These are phyloP conservation scores for Dactylellina cionopaga DNA, from an alignment of 2,329 filamentous ascomycete species.

Conservation along the genomic window DNA sequence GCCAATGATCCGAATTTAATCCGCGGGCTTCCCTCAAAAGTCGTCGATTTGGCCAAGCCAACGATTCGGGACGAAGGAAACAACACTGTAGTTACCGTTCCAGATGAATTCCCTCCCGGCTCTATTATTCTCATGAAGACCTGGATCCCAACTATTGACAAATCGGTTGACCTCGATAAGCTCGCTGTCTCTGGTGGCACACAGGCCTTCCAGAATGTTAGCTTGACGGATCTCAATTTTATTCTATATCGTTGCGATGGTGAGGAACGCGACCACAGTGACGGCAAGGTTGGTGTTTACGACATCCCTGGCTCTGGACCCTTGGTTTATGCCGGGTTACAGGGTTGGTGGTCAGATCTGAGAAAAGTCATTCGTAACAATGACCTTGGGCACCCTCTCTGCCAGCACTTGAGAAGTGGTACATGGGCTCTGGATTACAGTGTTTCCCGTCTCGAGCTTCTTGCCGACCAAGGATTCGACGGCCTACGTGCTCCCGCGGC, in stretches of 20 bases:
- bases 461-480: constrained; percentile 70
- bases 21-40: constrained; percentile 81
- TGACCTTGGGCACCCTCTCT: constrained; percentile 90
- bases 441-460: constrained; percentile 77
- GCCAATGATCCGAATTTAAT: constrained; percentile 76
- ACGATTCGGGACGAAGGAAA: constrained; percentile 78
- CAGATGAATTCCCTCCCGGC: constrained; percentile 86
- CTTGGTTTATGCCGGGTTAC: constrained; percentile 93
- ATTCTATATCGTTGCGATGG: constrained; percentile 89
- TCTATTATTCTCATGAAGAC: constrained; percentile 96
- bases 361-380: constrained; percentile 86
- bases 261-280: constrained; percentile 83
- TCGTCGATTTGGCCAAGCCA: constrained; percentile 68
- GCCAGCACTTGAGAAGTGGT: constrained; percentile 88
- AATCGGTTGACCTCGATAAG: constrained; percentile 74
- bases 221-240: constrained; percentile 87
- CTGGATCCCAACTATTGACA: constrained; percentile 76
- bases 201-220: constrained; percentile 78
- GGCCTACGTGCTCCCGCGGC: constrained; percentile 72
- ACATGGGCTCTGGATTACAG: constrained; percentile 94
- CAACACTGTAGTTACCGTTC: constrained; percentile 81
- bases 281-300: constrained; percentile 86
- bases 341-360: constrained; percentile 96
- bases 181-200: constrained; percentile 85
- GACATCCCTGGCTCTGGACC: constrained; percentile 83